Conservation (phyloP, 1,139 yeast genomes). For the Geotrichum restrictum region DNA sequence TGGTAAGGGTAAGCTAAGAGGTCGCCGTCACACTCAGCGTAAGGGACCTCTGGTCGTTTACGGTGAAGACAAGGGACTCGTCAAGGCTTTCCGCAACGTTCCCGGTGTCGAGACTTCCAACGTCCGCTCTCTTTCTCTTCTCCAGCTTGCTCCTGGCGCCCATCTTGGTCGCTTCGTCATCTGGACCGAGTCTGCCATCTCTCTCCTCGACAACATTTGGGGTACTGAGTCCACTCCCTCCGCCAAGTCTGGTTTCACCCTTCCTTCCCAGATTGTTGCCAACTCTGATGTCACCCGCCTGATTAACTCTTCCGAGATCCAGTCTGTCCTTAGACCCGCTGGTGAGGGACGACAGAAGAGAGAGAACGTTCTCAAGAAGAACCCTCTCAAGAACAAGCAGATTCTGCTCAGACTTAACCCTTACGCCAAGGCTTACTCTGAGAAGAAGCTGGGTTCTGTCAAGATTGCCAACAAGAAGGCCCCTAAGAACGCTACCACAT, state of each 20-base stretch:
- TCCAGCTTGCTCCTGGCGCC: constrained; percentile 99
- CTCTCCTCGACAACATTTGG: constrained; percentile 95
- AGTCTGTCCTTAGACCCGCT: constrained; percentile 95
- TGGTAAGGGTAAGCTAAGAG: constrained; percentile 99
- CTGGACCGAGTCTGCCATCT: constrained; percentile 99
- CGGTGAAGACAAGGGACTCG: constrained; percentile 95
- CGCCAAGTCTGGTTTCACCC: constrained; percentile 82
- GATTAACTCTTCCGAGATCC: constrained; percentile 99
- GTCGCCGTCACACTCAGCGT: constrained; percentile 99
- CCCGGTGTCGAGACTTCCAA: constrained; percentile 99
- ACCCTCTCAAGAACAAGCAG: constrained; percentile 99
- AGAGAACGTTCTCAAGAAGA: constrained; percentile 95
- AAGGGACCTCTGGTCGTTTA: constrained; percentile 99
- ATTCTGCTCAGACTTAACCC: constrained; percentile 98
- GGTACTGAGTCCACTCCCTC: constrained; percentile 86
- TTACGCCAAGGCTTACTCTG: constrained; percentile 95
- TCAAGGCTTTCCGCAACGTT: constrained; percentile 98
- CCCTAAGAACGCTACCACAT: constrained; percentile 21
- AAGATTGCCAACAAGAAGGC: constrained; percentile 55
- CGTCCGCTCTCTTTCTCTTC: constrained; percentile 89
- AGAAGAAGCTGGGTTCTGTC: constrained; percentile 83
- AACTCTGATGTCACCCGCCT: constrained; percentile 95
- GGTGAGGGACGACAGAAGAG: constrained; percentile 93
- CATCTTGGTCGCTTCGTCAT: constrained; percentile 99
- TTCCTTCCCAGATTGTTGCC: constrained; percentile 91